Conservation (phyloP, 352 stramenopile genomes). For the Elongisporangium prolatum region DNA sequence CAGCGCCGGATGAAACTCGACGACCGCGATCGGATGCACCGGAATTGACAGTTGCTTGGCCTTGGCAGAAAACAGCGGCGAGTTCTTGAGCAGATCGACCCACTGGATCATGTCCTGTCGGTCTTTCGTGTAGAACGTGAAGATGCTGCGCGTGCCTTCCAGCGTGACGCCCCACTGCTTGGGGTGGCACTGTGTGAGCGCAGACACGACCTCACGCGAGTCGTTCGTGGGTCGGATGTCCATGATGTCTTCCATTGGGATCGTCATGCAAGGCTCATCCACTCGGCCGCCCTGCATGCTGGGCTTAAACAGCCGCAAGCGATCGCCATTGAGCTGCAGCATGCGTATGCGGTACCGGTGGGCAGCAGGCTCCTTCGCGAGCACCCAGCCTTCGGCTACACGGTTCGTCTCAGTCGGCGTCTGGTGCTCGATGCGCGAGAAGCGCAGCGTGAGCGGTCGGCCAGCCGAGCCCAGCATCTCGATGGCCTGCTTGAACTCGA, state of each 20-base stretch:
- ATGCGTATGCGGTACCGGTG: slow-evolving; percentile 78
- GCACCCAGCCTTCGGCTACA: slow-evolving; percentile 79
- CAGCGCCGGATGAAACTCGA: slow-evolving; percentile 65
- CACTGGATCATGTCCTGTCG: slow-evolving; percentile 78
- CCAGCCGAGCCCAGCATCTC: slow-evolving; percentile 65
- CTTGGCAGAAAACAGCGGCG: slow-evolving; percentile 58
- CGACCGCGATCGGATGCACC: slow-evolving; percentile 71
- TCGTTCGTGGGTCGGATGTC: slow-evolving; percentile 84
- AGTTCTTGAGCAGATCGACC: slow-evolving; percentile 87
- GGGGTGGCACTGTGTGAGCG: slow-evolving; percentile 78
- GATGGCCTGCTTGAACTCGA: slow-evolving; percentile 76
- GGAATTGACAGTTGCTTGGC: slow-evolving; percentile 65
- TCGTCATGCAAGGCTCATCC: slow-evolving; percentile 61
- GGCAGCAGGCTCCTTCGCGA: slow-evolving; percentile 76
- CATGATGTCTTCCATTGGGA: slow-evolving; percentile 80
- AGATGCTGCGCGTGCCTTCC: slow-evolving; percentile 75
- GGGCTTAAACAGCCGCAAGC: slow-evolving; percentile 81
- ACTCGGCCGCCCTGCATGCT: slow-evolving; percentile 74
- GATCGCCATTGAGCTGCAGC: slow-evolving; percentile 75
- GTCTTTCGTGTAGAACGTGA: slow-evolving; percentile 83
- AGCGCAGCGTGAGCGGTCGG: slow-evolving; percentile 75
- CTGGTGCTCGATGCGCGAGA: slow-evolving; percentile 65
- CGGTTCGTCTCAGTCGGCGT: slow-evolving; percentile 28
- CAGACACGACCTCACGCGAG: slow-evolving; percentile 64
- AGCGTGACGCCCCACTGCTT: slow-evolving; percentile 86